phyloP scores from a whole-genome alignment of 2,329 filamentous ascomycete genomes.

The Colletotrichum sansevieriae region DNA sequence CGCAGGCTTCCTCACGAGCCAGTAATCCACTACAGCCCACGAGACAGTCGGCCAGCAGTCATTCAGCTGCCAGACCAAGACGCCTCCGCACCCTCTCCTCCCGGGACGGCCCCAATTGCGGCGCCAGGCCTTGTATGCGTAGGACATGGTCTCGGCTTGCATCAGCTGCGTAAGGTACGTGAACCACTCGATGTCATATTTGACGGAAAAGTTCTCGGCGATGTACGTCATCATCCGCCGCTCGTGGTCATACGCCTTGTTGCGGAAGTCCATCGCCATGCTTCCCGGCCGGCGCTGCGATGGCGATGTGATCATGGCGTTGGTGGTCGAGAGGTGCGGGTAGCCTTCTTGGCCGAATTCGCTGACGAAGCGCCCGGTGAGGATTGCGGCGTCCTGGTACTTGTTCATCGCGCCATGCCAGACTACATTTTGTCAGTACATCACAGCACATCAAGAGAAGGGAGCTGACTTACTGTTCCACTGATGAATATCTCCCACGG shows the following conservation, averaged over 20 bases:
- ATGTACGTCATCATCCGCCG: conserved; percentile 80
- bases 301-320: conserved; percentile 69
- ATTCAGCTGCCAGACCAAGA: conserved; percentile 77
- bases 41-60: conserved; percentile 78
- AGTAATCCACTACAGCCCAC: conserved; percentile 68
- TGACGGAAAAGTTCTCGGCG: conserved; percentile 75
- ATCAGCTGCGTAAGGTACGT: conserved; percentile 76
- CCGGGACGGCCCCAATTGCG: conserved; percentile 71
- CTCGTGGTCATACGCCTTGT: conserved; percentile 85
- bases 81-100: conserved; percentile 72
- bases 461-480: conserved; percentile 68
- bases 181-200: conserved; percentile 75
- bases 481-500: conserved; percentile 83
- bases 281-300: conserved; percentile 74
- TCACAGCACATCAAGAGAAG: background rate
- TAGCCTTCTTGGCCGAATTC: conserved; percentile 89
- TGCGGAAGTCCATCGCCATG: conserved; percentile 83
- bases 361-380: conserved; percentile 82
- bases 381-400: conserved; percentile 79
- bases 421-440: conserved; percentile 52
- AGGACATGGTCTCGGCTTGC: conserved; percentile 65
- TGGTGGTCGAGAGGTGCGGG: conserved; percentile 79
- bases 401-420: conserved; percentile 85
- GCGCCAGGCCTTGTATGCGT: conserved; percentile 69
- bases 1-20: conserved; percentile 40